A percentile compares a stretch with the other conserved stretches of the same genome.
These are phyloP conservation scores for Fusarium nisikadoi DNA, from an alignment of 2,329 filamentous ascomycete genomes.

Conservation along the genomic window DNA sequence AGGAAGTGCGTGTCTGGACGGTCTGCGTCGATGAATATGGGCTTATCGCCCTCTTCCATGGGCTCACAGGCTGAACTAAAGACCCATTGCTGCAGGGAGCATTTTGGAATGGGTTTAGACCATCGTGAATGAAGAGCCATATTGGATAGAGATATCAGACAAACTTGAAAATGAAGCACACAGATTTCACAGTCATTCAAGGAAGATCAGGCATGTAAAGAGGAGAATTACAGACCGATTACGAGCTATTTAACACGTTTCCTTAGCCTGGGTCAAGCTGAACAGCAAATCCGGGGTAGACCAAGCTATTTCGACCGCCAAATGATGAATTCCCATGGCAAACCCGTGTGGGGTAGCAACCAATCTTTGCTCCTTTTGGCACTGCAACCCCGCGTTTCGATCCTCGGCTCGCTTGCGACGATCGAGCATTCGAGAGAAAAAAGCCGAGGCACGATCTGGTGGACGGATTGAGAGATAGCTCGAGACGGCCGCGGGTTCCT, in stretches of 20 bases:
- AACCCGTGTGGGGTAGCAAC: constrained; percentile 18
- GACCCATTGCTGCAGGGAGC: constrained; percentile 65
- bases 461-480: not conserved
- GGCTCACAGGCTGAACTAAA: constrained; percentile 58
- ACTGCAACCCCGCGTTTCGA: constrained; percentile 24
- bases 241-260: constrained; percentile 13
- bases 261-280: not conserved
- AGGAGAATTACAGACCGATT: not conserved
- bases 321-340: not conserved
- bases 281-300: constrained; percentile 18
- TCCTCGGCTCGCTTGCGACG: constrained; percentile 12
- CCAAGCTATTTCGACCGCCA: not conserved
- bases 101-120: constrained; percentile 55
- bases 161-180: not conserved
- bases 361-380: constrained; percentile 26
- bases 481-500: not conserved
- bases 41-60: constrained; percentile 51
- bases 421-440: not conserved
- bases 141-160: not conserved
- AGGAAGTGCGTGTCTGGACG: constrained; percentile 74
- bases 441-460: constrained; percentile 25
- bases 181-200: not conserved
- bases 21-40: constrained; percentile 70
- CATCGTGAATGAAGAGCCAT: constrained; percentile 62
- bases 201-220: not conserved